Evolutionary conservation across 2,329 filamentous ascomycete species (phyloP).

Genomic region (Arthrocladium fulminans): DNA sequence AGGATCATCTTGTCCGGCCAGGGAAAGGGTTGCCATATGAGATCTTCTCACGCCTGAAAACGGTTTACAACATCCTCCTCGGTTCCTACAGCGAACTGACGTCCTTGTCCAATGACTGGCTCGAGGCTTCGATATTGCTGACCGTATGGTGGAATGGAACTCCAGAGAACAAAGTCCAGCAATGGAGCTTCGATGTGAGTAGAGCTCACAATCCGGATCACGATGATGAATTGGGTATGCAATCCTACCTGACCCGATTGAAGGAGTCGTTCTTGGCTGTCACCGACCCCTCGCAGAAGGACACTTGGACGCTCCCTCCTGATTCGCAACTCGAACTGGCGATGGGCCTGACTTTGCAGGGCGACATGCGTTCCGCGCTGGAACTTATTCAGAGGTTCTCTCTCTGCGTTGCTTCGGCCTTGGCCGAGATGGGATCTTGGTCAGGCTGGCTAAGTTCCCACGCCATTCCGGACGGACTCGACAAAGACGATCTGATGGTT

Average conservation of each 20-base stretch:
- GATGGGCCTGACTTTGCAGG: conserved; percentile 72
- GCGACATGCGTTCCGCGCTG: conserved; percentile 67
- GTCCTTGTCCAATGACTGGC: conserved; percentile 75
- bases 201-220: conserved; percentile 27
- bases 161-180: conserved; percentile 43
- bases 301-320: conserved; percentile 62
- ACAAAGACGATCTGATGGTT: conserved; percentile 76
- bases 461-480: conserved; percentile 51
- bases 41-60: conserved; percentile 75
- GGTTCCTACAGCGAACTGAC: conserved; percentile 69
- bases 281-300: conserved; percentile 54
- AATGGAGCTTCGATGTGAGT: conserved; percentile 37
- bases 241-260: conserved; percentile 66
- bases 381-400: conserved; percentile 72
- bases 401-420: conserved; percentile 63
- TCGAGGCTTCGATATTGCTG: conserved; percentile 74
- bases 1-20: conserved; percentile 44
- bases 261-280: conserved; percentile 58
- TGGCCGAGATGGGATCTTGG: conserved; percentile 74
- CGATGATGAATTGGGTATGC: conserved; percentile 34
- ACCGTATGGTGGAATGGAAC: conserved; percentile 88
- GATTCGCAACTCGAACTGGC: conserved; percentile 70
- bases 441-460: conserved; percentile 69
- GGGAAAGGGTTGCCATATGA: conserved; percentile 55
- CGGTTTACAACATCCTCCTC: conserved; percentile 70